Conservation (phyloP, 192 early-diverging fungal species). For the Phycomyces blakesleeanus region DNA sequence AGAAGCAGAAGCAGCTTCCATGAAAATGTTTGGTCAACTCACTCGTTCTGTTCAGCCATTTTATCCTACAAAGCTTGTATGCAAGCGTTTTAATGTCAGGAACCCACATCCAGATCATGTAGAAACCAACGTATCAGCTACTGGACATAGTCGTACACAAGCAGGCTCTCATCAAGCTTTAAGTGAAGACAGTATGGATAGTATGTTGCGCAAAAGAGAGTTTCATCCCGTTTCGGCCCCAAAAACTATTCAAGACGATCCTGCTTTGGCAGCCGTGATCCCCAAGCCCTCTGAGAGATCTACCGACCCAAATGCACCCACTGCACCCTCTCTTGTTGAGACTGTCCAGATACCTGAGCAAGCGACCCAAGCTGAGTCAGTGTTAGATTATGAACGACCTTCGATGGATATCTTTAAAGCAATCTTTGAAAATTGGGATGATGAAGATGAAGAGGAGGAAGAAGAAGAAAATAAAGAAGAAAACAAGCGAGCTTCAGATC, state of each 20-base stretch:
- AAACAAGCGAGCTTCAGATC: background rate
- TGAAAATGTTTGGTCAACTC: slow-evolving; percentile 66
- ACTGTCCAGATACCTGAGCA: slow-evolving; percentile 7
- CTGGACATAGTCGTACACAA: slow-evolving; percentile 30
- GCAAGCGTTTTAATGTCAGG: slow-evolving; percentile 74
- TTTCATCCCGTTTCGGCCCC: background rate
- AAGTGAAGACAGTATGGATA: slow-evolving; percentile 42
- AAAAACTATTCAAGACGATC: slow-evolving; percentile 8
- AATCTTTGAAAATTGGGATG: slow-evolving; percentile 65
- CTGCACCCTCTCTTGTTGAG: background rate
- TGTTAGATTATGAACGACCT: slow-evolving; percentile 50
- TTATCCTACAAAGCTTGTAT: slow-evolving; percentile 64
- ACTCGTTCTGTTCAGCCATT: slow-evolving; percentile 57
- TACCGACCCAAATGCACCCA: background rate
- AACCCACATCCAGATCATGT: slow-evolving; percentile 66
- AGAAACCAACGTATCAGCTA: slow-evolving; percentile 10
- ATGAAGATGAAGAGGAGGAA: slow-evolving; percentile 57
- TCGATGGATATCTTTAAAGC: slow-evolving; percentile 86
- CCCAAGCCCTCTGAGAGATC: slow-evolving; percentile 22
- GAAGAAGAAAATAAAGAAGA: slow-evolving; percentile 41
- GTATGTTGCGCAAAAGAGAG: slow-evolving; percentile 27
- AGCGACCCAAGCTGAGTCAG: slow-evolving; percentile 8
- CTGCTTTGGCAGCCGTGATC: slow-evolving; percentile 5
- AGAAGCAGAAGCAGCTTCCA: slow-evolving; percentile 46
- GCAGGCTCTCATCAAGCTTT: slow-evolving; percentile 36